phyloP scores from a whole-genome alignment of 1,284 basidiomycete genomes.

The Cryptococcus deneoformans region DNA sequence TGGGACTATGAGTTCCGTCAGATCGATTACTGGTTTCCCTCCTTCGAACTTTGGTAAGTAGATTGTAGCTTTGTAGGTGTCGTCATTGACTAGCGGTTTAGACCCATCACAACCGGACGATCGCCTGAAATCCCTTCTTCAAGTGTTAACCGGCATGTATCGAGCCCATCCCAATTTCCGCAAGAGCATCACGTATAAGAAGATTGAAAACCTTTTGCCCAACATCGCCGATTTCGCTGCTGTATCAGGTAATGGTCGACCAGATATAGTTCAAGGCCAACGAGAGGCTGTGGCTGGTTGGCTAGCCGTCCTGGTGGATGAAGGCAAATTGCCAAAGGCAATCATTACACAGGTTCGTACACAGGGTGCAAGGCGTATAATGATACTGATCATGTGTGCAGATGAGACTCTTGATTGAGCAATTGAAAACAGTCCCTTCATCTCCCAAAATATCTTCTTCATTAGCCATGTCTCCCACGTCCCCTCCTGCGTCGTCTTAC shows the following conservation, averaged over 20 bases:
- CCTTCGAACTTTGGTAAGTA: conserved; percentile 16
- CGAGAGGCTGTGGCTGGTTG: conserved; percentile 27
- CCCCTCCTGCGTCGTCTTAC: conserved; percentile 28
- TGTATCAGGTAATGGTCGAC: conserved; percentile 22
- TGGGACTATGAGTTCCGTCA: conserved; percentile 26
- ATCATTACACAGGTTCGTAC: conserved; percentile 35
- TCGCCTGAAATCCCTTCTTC: conserved; percentile 30
- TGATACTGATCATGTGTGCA: conserved; percentile 4
- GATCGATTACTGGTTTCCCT: conserved; percentile 19
- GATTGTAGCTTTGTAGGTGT: background rate
- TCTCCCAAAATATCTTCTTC: conserved; percentile 19
- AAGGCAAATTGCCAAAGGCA: conserved; percentile 32
- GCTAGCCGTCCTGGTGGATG: conserved; percentile 26
- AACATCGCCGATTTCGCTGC: conserved; percentile 44
- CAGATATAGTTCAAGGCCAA: conserved; percentile 21
- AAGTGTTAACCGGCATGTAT: conserved; percentile 27
- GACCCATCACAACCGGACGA: background rate
- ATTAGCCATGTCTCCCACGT: conserved; percentile 19
- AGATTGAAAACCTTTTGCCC: conserved; percentile 43
- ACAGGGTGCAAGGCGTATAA: background rate
- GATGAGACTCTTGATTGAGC: conserved; percentile 40
- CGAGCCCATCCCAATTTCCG: conserved; percentile 31
- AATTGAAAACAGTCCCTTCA: conserved; percentile 23
- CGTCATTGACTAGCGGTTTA: background rate
- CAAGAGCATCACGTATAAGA: conserved; percentile 29